Evolutionary conservation across 257 asterid genomes (phyloP).

Genomic region (Solanum peruvianum): DNA sequence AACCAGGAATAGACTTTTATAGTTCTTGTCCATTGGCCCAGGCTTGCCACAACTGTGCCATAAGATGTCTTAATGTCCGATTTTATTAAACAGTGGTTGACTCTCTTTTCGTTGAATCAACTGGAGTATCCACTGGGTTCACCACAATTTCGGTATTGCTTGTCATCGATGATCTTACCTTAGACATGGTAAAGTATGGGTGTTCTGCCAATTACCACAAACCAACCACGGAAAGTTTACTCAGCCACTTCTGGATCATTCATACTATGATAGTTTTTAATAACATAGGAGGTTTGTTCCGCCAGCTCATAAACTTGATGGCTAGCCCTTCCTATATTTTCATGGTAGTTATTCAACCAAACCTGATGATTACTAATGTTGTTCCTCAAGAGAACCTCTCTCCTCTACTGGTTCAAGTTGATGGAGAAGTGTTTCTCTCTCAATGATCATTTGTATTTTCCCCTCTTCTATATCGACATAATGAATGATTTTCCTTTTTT

Average conservation of each 20-base stretch:
- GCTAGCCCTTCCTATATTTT: neutral
- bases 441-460: neutral
- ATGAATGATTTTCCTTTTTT: neutral
- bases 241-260: no score
- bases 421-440: neutral
- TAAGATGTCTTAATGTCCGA: neutral
- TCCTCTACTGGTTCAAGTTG: neutral
- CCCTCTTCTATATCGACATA: no score
- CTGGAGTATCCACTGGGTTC: no score
- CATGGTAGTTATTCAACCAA: neutral
- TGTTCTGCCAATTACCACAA: no score
- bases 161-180: no score
- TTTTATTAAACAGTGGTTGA: no score
- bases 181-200: no score
- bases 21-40: neutral
- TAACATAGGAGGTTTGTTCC: neutral
- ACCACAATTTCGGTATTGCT: no score
- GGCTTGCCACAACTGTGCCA: neutral
- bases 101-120: no score
- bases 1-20: neutral
- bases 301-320: neutral
- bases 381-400: neutral
- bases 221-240: no score
- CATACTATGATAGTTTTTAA: neutral
- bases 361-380: neutral